phyloP scores from a whole-genome alignment of 2,329 filamentous ascomycete genomes.

The Paraphaeosphaeria sporulosa region DNA sequence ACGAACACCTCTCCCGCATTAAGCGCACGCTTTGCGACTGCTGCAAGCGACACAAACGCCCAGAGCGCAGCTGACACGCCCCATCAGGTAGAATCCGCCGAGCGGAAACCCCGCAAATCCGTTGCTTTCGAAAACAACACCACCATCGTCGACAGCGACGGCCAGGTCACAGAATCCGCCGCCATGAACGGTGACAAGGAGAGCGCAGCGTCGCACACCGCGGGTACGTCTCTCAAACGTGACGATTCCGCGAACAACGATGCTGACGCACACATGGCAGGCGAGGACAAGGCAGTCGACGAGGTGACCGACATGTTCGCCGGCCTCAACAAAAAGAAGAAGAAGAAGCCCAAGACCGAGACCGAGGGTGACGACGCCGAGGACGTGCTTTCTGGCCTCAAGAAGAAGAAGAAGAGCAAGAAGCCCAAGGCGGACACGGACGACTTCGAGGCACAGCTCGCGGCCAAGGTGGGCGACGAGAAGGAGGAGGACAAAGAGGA shows the following conservation, averaged over 20 bases:
- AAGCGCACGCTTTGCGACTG: not conserved
- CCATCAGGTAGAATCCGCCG: conserved; percentile 47
- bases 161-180: conserved; percentile 79
- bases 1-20: not conserved
- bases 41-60: not conserved
- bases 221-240: conserved; percentile 22
- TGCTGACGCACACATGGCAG: conserved; percentile 35
- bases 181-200: conserved; percentile 76
- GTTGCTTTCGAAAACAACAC: conserved; percentile 92
- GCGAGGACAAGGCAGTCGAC: conserved; percentile 62
- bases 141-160: conserved; percentile 87
- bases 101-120: conserved; percentile 85
- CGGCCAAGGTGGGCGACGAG: conserved; percentile 63
- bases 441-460: conserved; percentile 73
- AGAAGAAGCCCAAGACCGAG: conserved; percentile 69
- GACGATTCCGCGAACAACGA: conserved; percentile 1
- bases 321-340: conserved; percentile 87
- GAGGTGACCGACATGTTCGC: conserved; percentile 60
- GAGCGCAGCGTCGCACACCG: conserved; percentile 77
- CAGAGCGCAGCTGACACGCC: not conserved
- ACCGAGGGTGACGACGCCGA: conserved; percentile 59
- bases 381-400: conserved; percentile 69
- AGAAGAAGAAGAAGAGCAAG: conserved; percentile 91
- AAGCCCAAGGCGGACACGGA: conserved; percentile 57
- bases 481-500: conserved; percentile 60